Evolutionary conservation across 2,329 filamentous ascomycete genomes (phyloP).

Genomic region (Pyrenophora seminiperda): DNA sequence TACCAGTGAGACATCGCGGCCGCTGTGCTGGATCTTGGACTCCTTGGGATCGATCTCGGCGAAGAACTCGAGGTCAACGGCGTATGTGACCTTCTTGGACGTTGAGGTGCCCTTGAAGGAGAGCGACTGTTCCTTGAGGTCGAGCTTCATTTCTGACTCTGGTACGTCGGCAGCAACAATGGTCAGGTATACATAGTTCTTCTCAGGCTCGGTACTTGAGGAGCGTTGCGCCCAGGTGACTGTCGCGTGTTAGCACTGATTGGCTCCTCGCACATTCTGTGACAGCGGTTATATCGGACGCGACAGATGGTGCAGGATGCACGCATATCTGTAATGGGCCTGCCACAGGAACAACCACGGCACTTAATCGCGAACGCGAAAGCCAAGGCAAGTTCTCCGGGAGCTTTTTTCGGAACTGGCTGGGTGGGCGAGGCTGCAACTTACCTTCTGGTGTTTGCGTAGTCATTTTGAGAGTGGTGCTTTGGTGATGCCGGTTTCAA

Average conservation of each 20-base stretch:
- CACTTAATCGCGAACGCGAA: not conserved
- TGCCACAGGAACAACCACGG: not conserved
- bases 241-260: conserved; percentile 50
- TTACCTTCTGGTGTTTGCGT: conserved; percentile 50
- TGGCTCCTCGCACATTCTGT: conserved; percentile 4
- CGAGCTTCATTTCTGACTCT: conserved; percentile 75
- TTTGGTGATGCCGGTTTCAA: conserved; percentile 4
- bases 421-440: conserved; percentile 33
- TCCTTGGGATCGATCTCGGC: conserved; percentile 85
- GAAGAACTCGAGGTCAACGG: conserved; percentile 85
- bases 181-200: conserved; percentile 95
- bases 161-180: conserved; percentile 87
- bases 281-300: conserved; percentile 3
- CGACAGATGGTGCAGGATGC: not conserved
- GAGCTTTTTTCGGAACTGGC: conserved; percentile 1
- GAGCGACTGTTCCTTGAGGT: conserved; percentile 72
- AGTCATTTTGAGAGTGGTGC: conserved; percentile 30
- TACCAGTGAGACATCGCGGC: conserved; percentile 86
- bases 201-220: conserved; percentile 74
- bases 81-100: conserved; percentile 84
- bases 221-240: conserved; percentile 99
- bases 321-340: not conserved
- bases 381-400: not conserved
- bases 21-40: conserved; percentile 86
- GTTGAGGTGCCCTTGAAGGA: conserved; percentile 82